Percentiles rank a stretch among this genome's conserved stretches.
Evolutionary conservation across 2,329 filamentous ascomycete genomes (phyloP).

Genomic region (Fusarium pininemorale): DNA sequence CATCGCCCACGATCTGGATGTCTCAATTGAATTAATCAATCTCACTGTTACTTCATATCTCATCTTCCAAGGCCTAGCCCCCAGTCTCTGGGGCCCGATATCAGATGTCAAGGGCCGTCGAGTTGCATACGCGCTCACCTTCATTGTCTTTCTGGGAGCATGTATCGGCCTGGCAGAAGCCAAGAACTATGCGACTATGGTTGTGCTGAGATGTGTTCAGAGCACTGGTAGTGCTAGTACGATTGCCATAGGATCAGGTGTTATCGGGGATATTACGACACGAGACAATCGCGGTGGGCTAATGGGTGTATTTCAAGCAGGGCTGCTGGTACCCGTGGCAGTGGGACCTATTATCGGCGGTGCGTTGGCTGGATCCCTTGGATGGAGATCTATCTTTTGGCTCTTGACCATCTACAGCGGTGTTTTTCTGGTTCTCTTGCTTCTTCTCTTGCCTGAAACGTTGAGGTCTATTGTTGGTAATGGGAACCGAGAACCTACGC

Average conservation of each 20-base stretch:
- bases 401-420: conserved; percentile 27
- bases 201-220: conserved; percentile 58
- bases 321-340: conserved; percentile 52
- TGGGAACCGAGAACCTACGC: conserved; percentile 54
- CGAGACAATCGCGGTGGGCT: conserved; percentile 43
- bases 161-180: conserved; percentile 57
- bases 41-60: conserved; percentile 58
- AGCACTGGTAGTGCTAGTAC: conserved; percentile 57
- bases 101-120: conserved; percentile 58
- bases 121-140: conserved; percentile 55
- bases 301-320: conserved; percentile 42
- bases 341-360: conserved; percentile 56
- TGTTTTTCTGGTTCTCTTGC: not conserved
- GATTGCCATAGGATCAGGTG: conserved; percentile 41
- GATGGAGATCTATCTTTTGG: conserved; percentile 36
- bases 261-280: conserved; percentile 46
- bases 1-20: conserved; percentile 54
- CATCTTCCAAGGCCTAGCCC: conserved; percentile 65
- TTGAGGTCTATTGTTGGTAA: conserved; percentile 23
- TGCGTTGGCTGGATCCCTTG: conserved; percentile 45
- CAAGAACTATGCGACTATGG: conserved; percentile 53
- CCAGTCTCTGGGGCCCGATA: conserved; percentile 59
- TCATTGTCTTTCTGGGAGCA: conserved; percentile 61
- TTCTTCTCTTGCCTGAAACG: conserved; percentile 16
- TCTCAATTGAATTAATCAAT: conserved; percentile 53